Evolutionary conservation across 768 basidiomycete genomes (phyloP), one percentile per base, ranked within the genome.

Genomic region (Coprinellus aureogranulatus): DNA sequence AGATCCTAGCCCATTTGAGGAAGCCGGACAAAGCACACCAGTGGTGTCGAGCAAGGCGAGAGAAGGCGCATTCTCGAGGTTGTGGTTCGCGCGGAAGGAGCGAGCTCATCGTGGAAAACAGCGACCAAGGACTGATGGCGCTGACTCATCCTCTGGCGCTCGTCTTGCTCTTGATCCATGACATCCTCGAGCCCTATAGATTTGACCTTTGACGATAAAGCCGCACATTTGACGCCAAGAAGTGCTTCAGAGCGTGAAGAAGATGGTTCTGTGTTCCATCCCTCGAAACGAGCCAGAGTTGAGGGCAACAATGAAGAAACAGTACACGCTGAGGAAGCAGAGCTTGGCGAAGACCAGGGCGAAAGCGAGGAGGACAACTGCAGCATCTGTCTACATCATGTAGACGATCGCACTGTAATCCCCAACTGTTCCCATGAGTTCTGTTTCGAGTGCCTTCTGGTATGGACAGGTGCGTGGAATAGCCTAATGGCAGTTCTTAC

Each of bases 351-450:
- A 41, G 63, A 64, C 25, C 61, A 68, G 2, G 76, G 71, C 4
- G 77, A 77, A 2, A 68, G 73, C 0, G 75, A 78, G 4, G 81
- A 80, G 45, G 83, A 87, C 23, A 77, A 85, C 63, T 98, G 94
- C 67, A 86, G 88, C 58, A 96, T 98, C 31, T 98, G 94, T 65
- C 75, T 98, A 23, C 91, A 95, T 64, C 59, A 74, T 11, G 75
- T 94, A 52, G 75, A 79, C 14, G 92, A 97, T 73, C 77, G 89
- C 45, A 89, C 94, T 0, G 80, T 95, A 39, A 77, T 96, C 25
- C 91, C 93, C 1, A 80, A 77, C 8, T 97, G 94, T 70, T 89
- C 91, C 1, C 94, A 98, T 75, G 89, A 91, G 66, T 95, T 95
- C 66, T 98, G 94, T 65, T 96, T 96, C 62, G 90, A 92, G 55